Percentiles rank a stretch among this genome's conserved stretches.
These are phyloP conservation scores for Cocos nucifera DNA, from an alignment of 176 grass and related monocot genomes.

Conservation along the genomic window DNA sequence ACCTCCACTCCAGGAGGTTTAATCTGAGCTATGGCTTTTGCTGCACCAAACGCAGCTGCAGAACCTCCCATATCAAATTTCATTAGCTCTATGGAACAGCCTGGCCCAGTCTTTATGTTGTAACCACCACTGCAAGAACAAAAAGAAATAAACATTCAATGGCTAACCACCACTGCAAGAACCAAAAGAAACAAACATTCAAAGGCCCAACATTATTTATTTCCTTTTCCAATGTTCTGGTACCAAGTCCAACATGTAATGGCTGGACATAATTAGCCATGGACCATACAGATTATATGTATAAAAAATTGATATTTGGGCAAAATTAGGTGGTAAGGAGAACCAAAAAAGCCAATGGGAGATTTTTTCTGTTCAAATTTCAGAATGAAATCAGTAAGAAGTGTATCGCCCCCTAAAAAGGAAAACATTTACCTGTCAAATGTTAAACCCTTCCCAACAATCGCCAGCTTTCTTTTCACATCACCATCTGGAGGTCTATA, in stretches of 20 bases:
- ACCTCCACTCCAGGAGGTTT: slow-evolving; percentile 95
- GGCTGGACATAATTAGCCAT: no score
- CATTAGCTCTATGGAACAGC: slow-evolving; percentile 86
- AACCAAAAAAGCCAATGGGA: no score
- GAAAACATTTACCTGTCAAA: slow-evolving; percentile 68
- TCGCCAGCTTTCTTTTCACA: slow-evolving; percentile 81
- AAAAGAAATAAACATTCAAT: not conserved
- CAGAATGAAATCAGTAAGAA: no score
- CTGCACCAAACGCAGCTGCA: slow-evolving; percentile 82
- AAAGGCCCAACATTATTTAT: no score
- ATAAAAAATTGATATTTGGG: no score
- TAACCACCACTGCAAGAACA: slow-evolving; percentile 72
- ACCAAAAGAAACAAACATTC: slow-evolving; percentile 6
- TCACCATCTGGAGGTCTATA: slow-evolving; percentile 76
- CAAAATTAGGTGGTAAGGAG: no score
- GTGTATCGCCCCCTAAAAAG: not conserved
- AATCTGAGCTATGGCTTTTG: slow-evolving; percentile 93
- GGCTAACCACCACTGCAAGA: slow-evolving; percentile 66
- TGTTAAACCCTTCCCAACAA: slow-evolving; percentile 91
- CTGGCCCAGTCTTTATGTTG: slow-evolving; percentile 97
- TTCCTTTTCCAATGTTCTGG: no score
- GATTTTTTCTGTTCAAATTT: no score
- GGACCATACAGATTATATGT: no score
- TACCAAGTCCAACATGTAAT: no score
- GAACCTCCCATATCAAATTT: slow-evolving; percentile 99